Evolutionary conservation across 805 yeast genomes (phyloP).

Genomic region (Candida multigemmis): DNA sequence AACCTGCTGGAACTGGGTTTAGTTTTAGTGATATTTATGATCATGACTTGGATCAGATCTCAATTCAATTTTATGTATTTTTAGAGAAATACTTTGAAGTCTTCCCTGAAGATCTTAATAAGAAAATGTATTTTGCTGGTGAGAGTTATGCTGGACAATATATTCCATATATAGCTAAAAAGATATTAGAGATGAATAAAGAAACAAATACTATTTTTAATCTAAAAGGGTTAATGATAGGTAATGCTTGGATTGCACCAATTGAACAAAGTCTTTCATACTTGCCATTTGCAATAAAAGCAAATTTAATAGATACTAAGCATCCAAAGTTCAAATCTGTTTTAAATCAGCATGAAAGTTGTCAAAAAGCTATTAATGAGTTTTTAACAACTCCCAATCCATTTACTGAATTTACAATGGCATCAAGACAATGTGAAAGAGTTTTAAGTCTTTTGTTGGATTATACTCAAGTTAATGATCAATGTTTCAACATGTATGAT

Average conservation of each 20-base stretch:
- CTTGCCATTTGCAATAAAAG: constrained; percentile 57
- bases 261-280: constrained; percentile 74
- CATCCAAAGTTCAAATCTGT: constrained; percentile 33
- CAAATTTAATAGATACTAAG: constrained; percentile 40
- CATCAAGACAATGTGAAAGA: constrained; percentile 36
- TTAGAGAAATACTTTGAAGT: constrained; percentile 53
- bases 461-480: constrained; percentile 14
- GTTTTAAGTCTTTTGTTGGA: constrained; percentile 26
- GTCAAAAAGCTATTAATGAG: constrained; percentile 45
- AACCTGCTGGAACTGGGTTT: constrained; percentile 92
- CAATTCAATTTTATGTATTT: constrained; percentile 55
- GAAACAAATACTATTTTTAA: constrained; percentile 19
- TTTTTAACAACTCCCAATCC: constrained; percentile 8
- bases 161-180: constrained; percentile 77
- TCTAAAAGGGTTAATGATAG: constrained; percentile 65
- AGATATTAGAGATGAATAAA: constrained; percentile 41
- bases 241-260: constrained; percentile 95
- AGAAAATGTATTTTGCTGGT: constrained; percentile 77
- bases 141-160: constrained; percentile 98
- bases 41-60: constrained; percentile 46
- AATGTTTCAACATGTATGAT: constrained; percentile 82
- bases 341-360: constrained; percentile 43
- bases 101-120: constrained; percentile 62
- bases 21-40: constrained; percentile 53
- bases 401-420: constrained; percentile 11